Evolutionary conservation across 106 monocot species (phyloP).

Genomic region (Dendrobium officinale): DNA sequence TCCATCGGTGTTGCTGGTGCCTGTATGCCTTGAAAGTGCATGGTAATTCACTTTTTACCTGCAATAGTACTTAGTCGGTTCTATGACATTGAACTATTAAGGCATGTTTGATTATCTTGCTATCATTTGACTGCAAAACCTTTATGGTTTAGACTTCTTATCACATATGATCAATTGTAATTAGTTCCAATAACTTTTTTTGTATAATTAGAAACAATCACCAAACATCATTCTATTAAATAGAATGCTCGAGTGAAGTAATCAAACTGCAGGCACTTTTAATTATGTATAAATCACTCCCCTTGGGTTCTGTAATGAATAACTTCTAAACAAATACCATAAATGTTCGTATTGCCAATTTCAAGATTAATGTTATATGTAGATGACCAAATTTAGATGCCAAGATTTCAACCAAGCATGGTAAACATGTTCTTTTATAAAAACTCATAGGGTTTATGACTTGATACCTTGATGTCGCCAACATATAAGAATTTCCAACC

Average conservation of each 20-base stretch:
- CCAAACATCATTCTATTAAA: neutral
- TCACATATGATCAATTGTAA: too few species aligned
- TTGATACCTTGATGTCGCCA: conserved; percentile 39
- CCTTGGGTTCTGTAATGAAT: neutral
- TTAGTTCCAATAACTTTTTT: neutral
- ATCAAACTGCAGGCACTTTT: neutral
- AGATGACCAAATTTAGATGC: neutral
- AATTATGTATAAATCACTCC: neutral
- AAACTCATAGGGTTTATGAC: neutral
- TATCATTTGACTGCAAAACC: neutral
- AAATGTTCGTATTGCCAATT: neutral
- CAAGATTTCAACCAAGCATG: neutral
- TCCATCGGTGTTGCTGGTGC: conserved; percentile 15
- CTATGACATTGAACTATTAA: neutral
- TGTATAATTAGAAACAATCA: neutral
- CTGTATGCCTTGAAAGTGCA: conserved; percentile 14
- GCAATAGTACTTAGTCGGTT: neutral
- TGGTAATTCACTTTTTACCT: conserved; percentile 18
- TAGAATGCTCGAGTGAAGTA: neutral
- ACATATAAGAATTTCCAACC: conserved; percentile 53
- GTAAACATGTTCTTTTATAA: neutral
- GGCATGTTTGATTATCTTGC: neutral
- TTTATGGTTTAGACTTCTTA: too few species aligned
- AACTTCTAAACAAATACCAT: neutral
- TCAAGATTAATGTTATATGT: neutral